Percentiles rank a stretch among this genome's conserved stretches.
These are phyloP conservation scores for Plenodomus biglobosus DNA, from an alignment of 2,329 filamentous ascomycete species.

Conservation along the genomic window DNA sequence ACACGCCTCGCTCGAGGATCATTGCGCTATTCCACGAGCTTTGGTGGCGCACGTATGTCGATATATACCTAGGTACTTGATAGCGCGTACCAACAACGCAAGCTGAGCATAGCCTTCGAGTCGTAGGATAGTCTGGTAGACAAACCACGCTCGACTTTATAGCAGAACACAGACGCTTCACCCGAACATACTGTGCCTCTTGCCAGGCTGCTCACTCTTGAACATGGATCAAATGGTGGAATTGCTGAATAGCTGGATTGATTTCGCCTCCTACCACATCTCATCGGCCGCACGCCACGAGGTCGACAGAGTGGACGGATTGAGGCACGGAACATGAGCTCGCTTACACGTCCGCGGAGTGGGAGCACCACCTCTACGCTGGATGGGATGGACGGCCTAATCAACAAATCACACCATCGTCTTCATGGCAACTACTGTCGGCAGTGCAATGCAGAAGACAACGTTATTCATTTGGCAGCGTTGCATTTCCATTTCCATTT, in stretches of 20 bases:
- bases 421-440: background rate
- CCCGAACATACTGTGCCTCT: slow-evolving; percentile 46
- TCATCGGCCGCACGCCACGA: slow-evolving; percentile 30
- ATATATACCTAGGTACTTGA: slow-evolving; percentile 63
- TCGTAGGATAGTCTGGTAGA: slow-evolving; percentile 54
- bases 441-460: background rate
- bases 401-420: background rate
- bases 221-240: background rate
- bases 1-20: slow-evolving; percentile 38
- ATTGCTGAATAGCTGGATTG: slow-evolving; percentile 12
- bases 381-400: no score
- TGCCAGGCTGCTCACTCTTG: slow-evolving; percentile 32
- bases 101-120: slow-evolving; percentile 52
- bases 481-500: no score
- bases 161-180: slow-evolving; percentile 63
- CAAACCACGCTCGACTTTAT: slow-evolving; percentile 69
- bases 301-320: slow-evolving; percentile 22
- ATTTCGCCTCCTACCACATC: slow-evolving; percentile 6
- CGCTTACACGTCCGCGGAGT: slow-evolving; percentile 25
- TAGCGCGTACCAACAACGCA: slow-evolving; percentile 59
- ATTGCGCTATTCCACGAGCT: slow-evolving; percentile 39
- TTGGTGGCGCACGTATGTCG: slow-evolving; percentile 67
- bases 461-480: background rate
- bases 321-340: slow-evolving; percentile 25
- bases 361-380: background rate